Percentiles rank a stretch among this genome's conserved stretches.
Conservation (phyloP, 306 rosid species). For the Abrus pulchellus region DNA sequence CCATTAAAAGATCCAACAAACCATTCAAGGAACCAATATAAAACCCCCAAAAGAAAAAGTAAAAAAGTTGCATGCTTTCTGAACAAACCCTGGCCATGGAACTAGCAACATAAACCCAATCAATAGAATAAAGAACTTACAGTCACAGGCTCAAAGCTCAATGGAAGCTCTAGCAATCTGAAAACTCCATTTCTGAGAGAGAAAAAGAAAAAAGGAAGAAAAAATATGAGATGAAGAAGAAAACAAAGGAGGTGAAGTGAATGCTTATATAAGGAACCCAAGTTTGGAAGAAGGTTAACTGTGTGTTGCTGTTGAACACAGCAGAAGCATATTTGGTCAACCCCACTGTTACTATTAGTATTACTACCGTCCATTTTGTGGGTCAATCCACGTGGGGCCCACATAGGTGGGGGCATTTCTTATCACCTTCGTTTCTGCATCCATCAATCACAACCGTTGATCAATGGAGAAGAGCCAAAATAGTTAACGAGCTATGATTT, state of each 20-base stretch:
- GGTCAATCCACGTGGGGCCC: slow-evolving; percentile 48
- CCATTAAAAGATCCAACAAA: slow-evolving; percentile 34
- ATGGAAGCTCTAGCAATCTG: slow-evolving; percentile 44
- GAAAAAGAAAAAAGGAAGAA: not conserved
- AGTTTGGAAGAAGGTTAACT: slow-evolving; percentile 23
- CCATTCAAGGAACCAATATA: not conserved
- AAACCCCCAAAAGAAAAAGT: not conserved
- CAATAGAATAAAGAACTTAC: slow-evolving; percentile 50
- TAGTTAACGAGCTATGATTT: not conserved
- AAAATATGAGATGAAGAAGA: slow-evolving; percentile 40
- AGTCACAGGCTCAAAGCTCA: slow-evolving; percentile 52
- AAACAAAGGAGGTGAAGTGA: slow-evolving; percentile 45
- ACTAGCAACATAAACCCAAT: slow-evolving; percentile 29
- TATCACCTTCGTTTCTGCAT: slow-evolving; percentile 37
- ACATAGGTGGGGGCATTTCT: slow-evolving; percentile 45
- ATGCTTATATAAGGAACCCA: slow-evolving; percentile 51
- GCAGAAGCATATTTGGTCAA: slow-evolving; percentile 59
- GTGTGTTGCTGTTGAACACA: slow-evolving; percentile 9
- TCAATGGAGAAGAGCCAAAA: slow-evolving; percentile 6
- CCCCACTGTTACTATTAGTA: slow-evolving; percentile 48
- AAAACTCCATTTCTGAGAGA: slow-evolving; percentile 45
- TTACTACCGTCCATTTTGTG: slow-evolving; percentile 46
- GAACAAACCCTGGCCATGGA: slow-evolving; percentile 46
- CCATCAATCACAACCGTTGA: slow-evolving; percentile 50
- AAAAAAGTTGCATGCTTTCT: not conserved